Evolutionary conservation across 495 filamentous ascomycete species (phyloP).

Genomic region (Astrothelium subdiscretum): DNA sequence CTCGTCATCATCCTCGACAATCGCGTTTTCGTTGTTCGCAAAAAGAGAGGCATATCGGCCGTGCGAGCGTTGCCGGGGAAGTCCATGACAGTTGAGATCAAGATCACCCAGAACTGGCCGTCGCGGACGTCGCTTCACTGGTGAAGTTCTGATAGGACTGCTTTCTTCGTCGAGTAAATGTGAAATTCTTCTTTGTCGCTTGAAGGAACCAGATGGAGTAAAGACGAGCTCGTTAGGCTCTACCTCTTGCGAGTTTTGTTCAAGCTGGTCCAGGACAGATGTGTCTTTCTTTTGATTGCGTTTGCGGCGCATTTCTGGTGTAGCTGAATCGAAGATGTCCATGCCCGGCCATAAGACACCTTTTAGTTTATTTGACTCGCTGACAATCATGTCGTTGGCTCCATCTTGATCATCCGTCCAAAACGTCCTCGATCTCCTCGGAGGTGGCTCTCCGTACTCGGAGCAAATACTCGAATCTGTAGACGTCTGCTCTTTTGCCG

Average conservation of each 20-base stretch:
- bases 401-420: neutral
- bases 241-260: constrained; percentile 53
- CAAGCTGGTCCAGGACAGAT: constrained; percentile 57
- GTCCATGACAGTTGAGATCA: constrained; percentile 14
- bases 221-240: constrained; percentile 63
- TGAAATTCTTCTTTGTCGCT: constrained; percentile 46
- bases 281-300: constrained; percentile 80
- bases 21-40: constrained; percentile 4
- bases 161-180: constrained; percentile 28
- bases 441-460: neutral
- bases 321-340: constrained; percentile 80
- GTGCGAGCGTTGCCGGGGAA: neutral
- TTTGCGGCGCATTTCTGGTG: constrained; percentile 59
- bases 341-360: constrained; percentile 74
- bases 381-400: constrained; percentile 17
- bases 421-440: constrained; percentile 10
- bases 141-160: constrained; percentile 14
- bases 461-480: neutral
- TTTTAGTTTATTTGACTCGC: constrained; percentile 48
- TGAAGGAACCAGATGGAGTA: constrained; percentile 39
- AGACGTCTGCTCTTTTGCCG: neutral
- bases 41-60: constrained; percentile 3
- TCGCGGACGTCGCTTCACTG: constrained; percentile 7
- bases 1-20: constrained; percentile 10
- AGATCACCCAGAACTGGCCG: constrained; percentile 16